Base-by-base conservation (phyloP, 305 asterid genomes). In the Rubia balearica region DNA sequence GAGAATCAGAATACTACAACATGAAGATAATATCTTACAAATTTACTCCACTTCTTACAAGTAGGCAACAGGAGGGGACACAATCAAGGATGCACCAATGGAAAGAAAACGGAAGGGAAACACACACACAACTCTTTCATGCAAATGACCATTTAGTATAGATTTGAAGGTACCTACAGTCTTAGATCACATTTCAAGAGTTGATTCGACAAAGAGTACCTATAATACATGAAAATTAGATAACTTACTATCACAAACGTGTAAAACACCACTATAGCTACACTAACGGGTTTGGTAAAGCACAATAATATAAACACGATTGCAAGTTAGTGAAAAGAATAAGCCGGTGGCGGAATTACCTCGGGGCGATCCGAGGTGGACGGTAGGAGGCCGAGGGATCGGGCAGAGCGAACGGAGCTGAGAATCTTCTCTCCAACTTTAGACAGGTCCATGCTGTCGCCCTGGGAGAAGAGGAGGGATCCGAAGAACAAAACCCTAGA, bases 401-500 rank as follows among this genome's bases (percentile, higher is more conserved):
- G 92, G 6, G 99, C 99, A 8, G 98, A 92, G 77, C 99, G 99
- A 75, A 92, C 98, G 66, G 99, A 95, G 85, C 97, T 94, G 82
- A 94, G 78, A 75, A 94, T 79, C 91, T 91, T 94, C 86, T 94
- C 98, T 65, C 98, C 99, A 75, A 94, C 97, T 81, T 90, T 89
- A 64, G 98, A 89, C 79, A 91, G 82, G 88, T 94, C 99, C 99
- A 94, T 94, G 74, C 89, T 92, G 79, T 87, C 89, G 77, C 88
- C 91, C 48, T 80, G 87, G 60, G 93, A 87, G 80, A 95, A 90
- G 79, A 95, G 95, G 84, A 95, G 88, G 79, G 99, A 91, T 61
- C 96, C 97, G 60, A 95, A 78, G 85, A 95, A 95, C 81, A 95
- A 80, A 69, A 83, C 79, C 85, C 96, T 87, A 40, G 98, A 95